Base-by-base conservation (phyloP, 768 basidiomycete genomes). In the Pholiota molesta region DNA sequence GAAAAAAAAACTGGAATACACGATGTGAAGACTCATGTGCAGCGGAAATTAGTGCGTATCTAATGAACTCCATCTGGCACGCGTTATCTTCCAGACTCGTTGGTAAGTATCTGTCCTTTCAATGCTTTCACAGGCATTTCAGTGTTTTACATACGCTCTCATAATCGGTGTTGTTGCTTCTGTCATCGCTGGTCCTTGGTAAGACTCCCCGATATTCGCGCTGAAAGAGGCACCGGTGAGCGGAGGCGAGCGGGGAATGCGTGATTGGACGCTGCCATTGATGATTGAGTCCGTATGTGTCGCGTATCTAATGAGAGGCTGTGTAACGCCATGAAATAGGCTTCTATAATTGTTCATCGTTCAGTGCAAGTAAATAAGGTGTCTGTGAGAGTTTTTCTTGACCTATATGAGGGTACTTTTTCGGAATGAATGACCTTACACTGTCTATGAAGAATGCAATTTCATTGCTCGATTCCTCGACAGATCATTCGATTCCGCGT, bases 181-280 rank as follows among this genome's bases (percentile, higher is more conserved):
- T 23, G 49, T n/a, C 53, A 52, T 31, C 31, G 9, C 31, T 31
- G 31, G 31, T 31, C 28, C 39, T 49, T 59, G n/a, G n/a, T n/a
- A 40, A 57, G 61, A 61, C 44, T 62, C 61, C 65, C 59, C 45
- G 52, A 60, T 58, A 42, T 55, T 63, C 62, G 59, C 58, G 53
- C 53, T 49, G 23, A 49, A 19, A 44, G 42, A 37, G 42, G 42
- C n/a, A 44, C 42, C 42, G 19, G 23, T 49, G 21, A 49, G 47
- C 47, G 19, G 47, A 49, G 47, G 19, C 11, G 47, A 14, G 23
- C 47, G 47, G 47, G n/a, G 47, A 26, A 21, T 26, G 23, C 5
- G 23, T 49, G 21, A 49, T 49, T 49, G 47, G 47, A 23, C 19
- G 21, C 11, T 4, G 47, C 2, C 9, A n/a, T n/a, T n/a, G n/a